Evolutionary conservation across 1,139 yeast species (phyloP).

Genomic region (Candida freyschussii): DNA sequence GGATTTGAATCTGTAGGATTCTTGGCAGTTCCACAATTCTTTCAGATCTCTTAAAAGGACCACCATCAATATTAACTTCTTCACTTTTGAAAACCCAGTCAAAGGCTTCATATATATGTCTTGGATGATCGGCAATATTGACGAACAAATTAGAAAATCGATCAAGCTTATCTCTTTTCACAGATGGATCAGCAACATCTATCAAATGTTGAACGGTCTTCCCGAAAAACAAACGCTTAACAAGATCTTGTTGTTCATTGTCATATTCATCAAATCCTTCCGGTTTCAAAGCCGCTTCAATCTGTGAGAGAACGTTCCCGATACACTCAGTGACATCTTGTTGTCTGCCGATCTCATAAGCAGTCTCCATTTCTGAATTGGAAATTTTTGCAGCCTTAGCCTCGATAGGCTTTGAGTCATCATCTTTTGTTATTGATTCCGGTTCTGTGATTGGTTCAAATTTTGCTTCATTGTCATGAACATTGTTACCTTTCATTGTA

Average conservation of each 20-base stretch:
- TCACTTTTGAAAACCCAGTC: constrained; percentile 75
- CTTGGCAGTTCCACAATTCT: constrained; percentile 72
- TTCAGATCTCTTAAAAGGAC: constrained; percentile 66
- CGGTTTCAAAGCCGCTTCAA: constrained; percentile 86
- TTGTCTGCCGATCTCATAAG: constrained; percentile 81
- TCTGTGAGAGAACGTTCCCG: constrained; percentile 87
- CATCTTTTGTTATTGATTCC: neutral
- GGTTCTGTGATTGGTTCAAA: neutral
- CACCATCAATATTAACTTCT: constrained; percentile 65
- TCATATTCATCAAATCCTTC: constrained; percentile 53
- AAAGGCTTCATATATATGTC: constrained; percentile 83
- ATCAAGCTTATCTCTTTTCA: constrained; percentile 59
- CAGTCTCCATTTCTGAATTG: constrained; percentile 61
- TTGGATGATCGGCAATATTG: constrained; percentile 83
- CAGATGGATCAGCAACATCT: constrained; percentile 29
- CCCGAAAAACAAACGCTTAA: constrained; percentile 80
- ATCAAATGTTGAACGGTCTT: constrained; percentile 52
- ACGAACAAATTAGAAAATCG: constrained; percentile 77
- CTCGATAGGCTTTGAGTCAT: constrained; percentile 2
- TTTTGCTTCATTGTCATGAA: constrained; percentile 5
- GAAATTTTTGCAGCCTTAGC: constrained; percentile 41
- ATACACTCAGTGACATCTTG: constrained; percentile 98
- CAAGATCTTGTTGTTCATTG: constrained; percentile 76
- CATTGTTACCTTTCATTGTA: constrained; percentile 11
- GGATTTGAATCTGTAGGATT: constrained; percentile 85